Evolutionary conservation across 129 eudicot genomes (phyloP), one percentile per base, ranked within the genome.

Genomic region (Lactuca saligna): DNA sequence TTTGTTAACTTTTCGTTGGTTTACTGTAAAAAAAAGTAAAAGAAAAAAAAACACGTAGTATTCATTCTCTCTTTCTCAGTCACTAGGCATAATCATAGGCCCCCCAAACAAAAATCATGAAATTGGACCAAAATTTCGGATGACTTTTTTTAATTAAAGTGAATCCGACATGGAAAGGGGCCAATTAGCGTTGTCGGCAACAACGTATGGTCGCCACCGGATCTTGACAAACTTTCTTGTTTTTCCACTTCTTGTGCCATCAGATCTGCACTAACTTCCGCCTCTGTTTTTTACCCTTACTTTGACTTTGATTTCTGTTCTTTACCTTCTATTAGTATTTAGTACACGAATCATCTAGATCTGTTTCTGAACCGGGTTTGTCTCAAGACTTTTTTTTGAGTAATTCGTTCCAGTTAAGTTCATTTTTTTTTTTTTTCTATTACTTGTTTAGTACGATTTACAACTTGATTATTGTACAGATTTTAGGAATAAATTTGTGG

Each of bases 191-290:
- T 55, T 61, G 80, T 74, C 65, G 68, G 72, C 69, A 61, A 62
- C 59, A 35, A 60, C 50, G 33, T 67, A 68, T 81, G 44, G 74
- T 69, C 75, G 68, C 76, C 54, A 68, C 70, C 68, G 74, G 77
- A 80, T 84, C 78, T 81, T 67, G 54, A 66, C 61, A 53, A 72
- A 69, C 66, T 69, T 78, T 71, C 54, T 53, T 58, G 53, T 63
- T 73, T 78, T 61, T 74, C 63, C 75, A 57, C 66, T 54, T 66
- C 17, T 66, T 76, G 72, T 74, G 73, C 73, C 69, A 54, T 49
- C 66, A 79, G 83, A 88, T 83, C 84, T 75, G 70, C 82, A 78
- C 75, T 70, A 55, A 37, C 73, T 50, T 58, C 5, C n/a, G 14
- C 13, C 49, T 57, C 15, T 53, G 3, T 3, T 59, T n/a, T 0